These are phyloP conservation scores for Puccinia hordei DNA, from an alignment of 1,284 basidiomycete genomes.

Conservation along the genomic window DNA sequence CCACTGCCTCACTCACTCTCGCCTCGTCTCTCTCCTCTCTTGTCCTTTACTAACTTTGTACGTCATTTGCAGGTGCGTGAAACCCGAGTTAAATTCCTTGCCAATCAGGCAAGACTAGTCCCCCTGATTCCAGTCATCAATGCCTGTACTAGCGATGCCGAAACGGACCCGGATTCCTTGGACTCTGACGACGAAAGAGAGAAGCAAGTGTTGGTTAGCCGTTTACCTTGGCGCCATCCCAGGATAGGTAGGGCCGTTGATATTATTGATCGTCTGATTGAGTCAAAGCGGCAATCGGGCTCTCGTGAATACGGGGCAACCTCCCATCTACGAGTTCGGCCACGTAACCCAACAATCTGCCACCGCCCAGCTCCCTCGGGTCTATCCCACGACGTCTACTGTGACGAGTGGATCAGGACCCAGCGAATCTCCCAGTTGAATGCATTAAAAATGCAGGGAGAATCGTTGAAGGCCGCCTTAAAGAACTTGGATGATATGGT, in stretches of 20 bases:
- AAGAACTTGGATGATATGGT: no score
- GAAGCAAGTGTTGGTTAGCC: background rate
- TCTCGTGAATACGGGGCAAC: background rate
- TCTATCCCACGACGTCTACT: background rate
- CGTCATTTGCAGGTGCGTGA: constrained; percentile 1
- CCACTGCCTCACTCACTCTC: no score
- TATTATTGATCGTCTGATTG: constrained; percentile 6
- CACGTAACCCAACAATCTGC: constrained; percentile 10
- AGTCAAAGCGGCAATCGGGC: background rate
- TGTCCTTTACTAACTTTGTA: background rate
- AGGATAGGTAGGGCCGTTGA: background rate
- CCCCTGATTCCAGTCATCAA: constrained; percentile 16
- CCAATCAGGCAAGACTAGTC: background rate
- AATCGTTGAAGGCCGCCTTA: background rate
- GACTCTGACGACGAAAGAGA: background rate
- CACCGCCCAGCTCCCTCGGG: background rate
- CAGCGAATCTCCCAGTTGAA: background rate
- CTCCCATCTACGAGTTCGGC: background rate
- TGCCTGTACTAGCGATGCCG: constrained; percentile 31
- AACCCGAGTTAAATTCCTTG: background rate
- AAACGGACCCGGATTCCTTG: constrained; percentile 9
- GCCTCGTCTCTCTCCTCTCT: no score
- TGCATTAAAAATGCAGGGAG: background rate
- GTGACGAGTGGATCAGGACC: background rate
- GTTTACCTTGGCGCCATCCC: constrained; percentile 23